phyloP scores from a whole-genome alignment of 257 asterid species.

The Lycium ferocissimum region DNA sequence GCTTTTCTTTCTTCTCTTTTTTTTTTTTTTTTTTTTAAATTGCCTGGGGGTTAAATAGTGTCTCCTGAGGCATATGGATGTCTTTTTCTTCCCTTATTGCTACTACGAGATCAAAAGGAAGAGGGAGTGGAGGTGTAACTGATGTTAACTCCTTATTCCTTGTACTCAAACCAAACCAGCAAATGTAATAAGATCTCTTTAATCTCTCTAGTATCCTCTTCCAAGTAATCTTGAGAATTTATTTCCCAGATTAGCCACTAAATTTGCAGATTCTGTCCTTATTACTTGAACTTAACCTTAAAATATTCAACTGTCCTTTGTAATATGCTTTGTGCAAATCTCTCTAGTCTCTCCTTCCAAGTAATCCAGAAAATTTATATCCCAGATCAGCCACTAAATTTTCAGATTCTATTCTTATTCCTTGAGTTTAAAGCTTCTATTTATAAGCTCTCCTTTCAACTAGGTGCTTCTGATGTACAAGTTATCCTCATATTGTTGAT shows the following conservation, averaged over 20 bases:
- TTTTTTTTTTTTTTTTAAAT: neutral
- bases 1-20: conserved; percentile 26
- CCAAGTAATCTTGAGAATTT: conserved; percentile 10
- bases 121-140: conserved; percentile 4
- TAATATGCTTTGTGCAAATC: conserved; percentile 1
- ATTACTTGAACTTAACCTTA: neutral
- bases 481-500: neutral
- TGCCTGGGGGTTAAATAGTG: conserved; percentile 14
- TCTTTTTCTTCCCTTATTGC: conserved; percentile 11
- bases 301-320: neutral
- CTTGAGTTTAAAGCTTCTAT: neutral
- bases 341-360: neutral
- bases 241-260: neutral
- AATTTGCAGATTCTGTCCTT: conserved; percentile 3
- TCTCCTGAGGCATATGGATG: neutral
- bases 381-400: neutral
- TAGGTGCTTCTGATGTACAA: neutral
- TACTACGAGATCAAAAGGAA: neutral
- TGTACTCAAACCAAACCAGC: neutral
- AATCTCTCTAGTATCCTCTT: neutral
- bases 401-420: neutral
- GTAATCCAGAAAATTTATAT: neutral
- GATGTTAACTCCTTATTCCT: neutral
- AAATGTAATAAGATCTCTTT: neutral
- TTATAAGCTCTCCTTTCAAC: neutral